phyloP scores from a whole-genome alignment of 2,329 filamentous ascomycete species.

The Dothistroma pini region DNA sequence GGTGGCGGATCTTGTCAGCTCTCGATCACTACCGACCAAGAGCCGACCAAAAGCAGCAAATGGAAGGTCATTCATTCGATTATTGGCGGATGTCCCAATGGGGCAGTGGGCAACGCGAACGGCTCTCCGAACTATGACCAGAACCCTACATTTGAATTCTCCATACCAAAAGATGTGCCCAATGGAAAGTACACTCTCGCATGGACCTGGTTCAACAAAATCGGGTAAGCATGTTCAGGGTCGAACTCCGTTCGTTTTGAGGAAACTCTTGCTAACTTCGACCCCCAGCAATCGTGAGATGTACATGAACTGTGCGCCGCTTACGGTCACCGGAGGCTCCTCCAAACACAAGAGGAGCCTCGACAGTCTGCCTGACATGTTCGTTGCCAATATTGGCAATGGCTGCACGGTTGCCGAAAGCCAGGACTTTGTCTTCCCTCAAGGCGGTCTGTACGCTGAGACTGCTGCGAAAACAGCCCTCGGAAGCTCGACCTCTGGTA shows the following conservation, averaged over 20 bases:
- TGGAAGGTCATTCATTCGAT: conserved; percentile 92
- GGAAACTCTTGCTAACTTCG: background rate
- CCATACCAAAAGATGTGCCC: conserved; percentile 67
- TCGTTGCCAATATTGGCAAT: conserved; percentile 58
- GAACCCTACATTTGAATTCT: conserved; percentile 61
- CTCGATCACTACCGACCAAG: conserved; percentile 70
- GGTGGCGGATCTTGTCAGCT: conserved; percentile 91
- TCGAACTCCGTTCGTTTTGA: background rate
- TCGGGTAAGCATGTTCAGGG: conserved; percentile 45
- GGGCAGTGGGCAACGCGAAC: conserved; percentile 46
- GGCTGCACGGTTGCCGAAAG: conserved; percentile 53
- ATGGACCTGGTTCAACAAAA: conserved; percentile 91
- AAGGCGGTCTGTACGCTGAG: conserved; percentile 50
- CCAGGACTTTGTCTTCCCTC: conserved; percentile 56
- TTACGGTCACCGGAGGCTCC: conserved; percentile 56
- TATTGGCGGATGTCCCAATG: conserved; percentile 78
- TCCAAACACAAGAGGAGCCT: conserved; percentile 46
- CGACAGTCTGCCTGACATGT: conserved; percentile 64
- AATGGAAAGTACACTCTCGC: conserved; percentile 74
- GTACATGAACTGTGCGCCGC: conserved; percentile 92
- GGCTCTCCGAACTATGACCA: conserved; percentile 20
- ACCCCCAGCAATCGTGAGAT: conserved; percentile 71
- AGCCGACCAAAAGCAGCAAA: conserved; percentile 63
- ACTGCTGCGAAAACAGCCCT: conserved; percentile 14
- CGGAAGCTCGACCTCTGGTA: conserved; percentile 12